Base-by-base conservation (phyloP, 176 grass and related monocot genomes). In the Bromus sterilis region DNA sequence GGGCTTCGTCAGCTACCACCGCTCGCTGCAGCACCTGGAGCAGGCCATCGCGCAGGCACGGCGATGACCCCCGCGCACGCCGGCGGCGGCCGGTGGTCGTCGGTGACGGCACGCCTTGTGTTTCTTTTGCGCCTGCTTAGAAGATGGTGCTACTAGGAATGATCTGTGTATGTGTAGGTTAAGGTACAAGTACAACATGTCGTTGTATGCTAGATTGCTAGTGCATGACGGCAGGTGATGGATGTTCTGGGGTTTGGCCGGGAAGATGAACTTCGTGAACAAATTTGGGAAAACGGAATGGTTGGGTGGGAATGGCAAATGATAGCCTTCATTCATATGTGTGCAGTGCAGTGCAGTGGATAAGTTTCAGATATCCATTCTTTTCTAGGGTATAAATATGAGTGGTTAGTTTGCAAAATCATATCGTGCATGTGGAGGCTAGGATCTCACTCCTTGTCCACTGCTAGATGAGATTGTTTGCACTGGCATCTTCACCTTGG, bases 1-100 rank as follows among this genome's bases (percentile, higher is more conserved):
- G 89, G 94, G 94, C 0, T 97, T 97, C 86, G 80, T 97, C 48
- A 92, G 74, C 70, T 88, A 86, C 74, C 53, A 86, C 78, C 77
- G 89, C 39, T 90, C 94, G 68, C 87, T 94, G 78, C 89, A 77
- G 11, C 88, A 92, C 76, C 81, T 97, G 2, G 66, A 92, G 76
- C 92, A 87, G 62, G 94, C 89, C 58, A 87, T 97, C 71, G 87
- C 89, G 41, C 85, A 79, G 41, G 59, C 72, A 6, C 82, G 48
- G 64, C 85, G 48, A 80, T 91, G 80, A 89, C 65, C 2, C 65
- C 2, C 14, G 14, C 41, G 16, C 63, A 36, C 11, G 12, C 46
- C 9, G 51, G 11, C 34, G 66, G 36, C 37, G 23, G 66, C 13
- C 40, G 42, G 56, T 34, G 64, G 36, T 55, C 4, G 68, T 28